These are phyloP conservation scores for Collybiopsis luxurians DNA, from an alignment of 768 basidiomycete species.

Conservation along the genomic window DNA sequence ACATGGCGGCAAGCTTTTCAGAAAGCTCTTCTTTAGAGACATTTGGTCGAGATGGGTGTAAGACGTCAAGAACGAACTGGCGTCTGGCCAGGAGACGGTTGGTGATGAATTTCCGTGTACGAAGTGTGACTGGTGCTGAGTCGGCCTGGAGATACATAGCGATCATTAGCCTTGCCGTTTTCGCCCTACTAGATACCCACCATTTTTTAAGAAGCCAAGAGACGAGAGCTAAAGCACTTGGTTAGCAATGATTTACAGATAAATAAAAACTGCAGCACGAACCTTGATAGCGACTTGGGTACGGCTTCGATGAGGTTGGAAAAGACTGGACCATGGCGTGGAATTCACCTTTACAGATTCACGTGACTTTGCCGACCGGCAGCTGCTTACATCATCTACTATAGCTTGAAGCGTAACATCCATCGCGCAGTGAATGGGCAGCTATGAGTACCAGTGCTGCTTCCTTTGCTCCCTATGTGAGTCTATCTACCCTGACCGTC, in stretches of 20 bases:
- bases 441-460: constrained; percentile 27
- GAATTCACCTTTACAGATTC: not conserved
- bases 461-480: constrained; percentile 64
- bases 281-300: constrained; percentile 5
- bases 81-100: constrained; percentile 95
- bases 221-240: constrained; percentile 13
- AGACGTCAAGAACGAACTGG: constrained; percentile 93
- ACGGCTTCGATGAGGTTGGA: not conserved
- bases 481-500: constrained; percentile 12
- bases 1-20: constrained; percentile 88
- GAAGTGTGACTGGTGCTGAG: constrained; percentile 83
- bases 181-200: constrained; percentile 23
- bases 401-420: not conserved
- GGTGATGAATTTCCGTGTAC: constrained; percentile 99
- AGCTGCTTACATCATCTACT: not conserved
- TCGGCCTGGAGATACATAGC: constrained; percentile 58
- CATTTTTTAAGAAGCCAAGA: constrained; percentile 29
- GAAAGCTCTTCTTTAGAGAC: constrained; percentile 89
- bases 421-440: not conserved
- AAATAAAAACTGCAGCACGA: not conserved
- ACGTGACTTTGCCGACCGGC: not conserved
- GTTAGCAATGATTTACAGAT: not conserved
- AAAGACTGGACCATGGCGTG: not conserved
- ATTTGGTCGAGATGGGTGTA: constrained; percentile 94
- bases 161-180: not conserved